phyloP scores from a whole-genome alignment of 148 eudicot species.

The Polygonum maritimum region DNA sequence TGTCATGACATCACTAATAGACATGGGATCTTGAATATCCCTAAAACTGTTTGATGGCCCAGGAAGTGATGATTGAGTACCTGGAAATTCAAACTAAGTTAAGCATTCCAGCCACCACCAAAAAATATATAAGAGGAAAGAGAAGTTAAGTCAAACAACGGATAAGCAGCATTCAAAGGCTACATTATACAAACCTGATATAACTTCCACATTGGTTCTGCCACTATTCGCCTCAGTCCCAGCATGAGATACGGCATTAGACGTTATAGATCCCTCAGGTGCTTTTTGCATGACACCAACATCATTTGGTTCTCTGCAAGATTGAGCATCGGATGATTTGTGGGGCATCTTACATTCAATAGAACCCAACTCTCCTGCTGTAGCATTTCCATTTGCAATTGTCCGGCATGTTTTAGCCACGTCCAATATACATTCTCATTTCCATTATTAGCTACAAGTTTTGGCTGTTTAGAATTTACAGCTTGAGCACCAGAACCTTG shows the following conservation, averaged over 20 bases:
- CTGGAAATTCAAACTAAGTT: conserved; percentile 23
- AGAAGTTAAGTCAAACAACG: not conserved
- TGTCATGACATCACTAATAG: conserved; percentile 24
- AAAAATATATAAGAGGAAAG: not conserved
- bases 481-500: conserved; percentile 28
- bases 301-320: conserved; percentile 26
- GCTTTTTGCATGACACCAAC: conserved; percentile 23
- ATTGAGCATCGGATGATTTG: conserved; percentile 15
- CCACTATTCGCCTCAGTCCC: conserved; percentile 33
- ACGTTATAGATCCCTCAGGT: conserved; percentile 24
- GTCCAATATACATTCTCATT: conserved; percentile 30
- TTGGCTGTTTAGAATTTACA: conserved; percentile 30
- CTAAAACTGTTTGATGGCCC: conserved; percentile 27
- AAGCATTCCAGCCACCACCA: not conserved
- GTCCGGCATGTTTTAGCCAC: conserved; percentile 24
- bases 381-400: conserved; percentile 31
- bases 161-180: not conserved
- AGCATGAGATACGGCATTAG: conserved; percentile 30
- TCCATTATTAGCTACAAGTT: conserved; percentile 29
- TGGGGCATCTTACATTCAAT: conserved; percentile 12
- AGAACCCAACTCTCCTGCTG: conserved; percentile 28
- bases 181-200: conserved; percentile 21
- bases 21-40: conserved; percentile 36
- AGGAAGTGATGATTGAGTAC: conserved; percentile 24
- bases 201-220: conserved; percentile 20